Conservation (phyloP, 768 basidiomycete species). For the Tubosaeta sp. region DNA sequence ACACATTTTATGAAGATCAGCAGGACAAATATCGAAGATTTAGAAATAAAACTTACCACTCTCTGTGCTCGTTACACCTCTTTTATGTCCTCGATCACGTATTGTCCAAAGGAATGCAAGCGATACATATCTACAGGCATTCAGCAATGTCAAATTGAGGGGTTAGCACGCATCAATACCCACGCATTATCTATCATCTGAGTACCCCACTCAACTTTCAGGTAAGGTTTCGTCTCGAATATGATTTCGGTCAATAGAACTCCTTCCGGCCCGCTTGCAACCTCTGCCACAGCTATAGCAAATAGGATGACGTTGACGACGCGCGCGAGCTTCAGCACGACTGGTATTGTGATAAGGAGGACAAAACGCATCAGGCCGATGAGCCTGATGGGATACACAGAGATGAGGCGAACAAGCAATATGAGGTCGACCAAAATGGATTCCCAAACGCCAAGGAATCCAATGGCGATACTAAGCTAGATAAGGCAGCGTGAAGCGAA, state of each 20-base stretch:
- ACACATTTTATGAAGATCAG: neutral
- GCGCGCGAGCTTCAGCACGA: slow-evolving; percentile 23
- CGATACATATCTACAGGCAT: slow-evolving; percentile 7
- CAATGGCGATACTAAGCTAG: slow-evolving; percentile 16
- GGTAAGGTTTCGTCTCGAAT: slow-evolving; percentile 18
- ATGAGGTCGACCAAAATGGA: slow-evolving; percentile 24
- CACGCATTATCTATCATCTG: slow-evolving; percentile 29
- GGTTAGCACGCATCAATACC: neutral
- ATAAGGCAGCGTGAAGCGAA: neutral
- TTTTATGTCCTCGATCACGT: neutral
- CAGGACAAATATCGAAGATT: neutral
- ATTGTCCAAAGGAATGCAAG: slow-evolving; percentile 12
- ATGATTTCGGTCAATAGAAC: neutral
- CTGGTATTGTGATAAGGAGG: slow-evolving; percentile 10
- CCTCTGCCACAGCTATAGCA: slow-evolving; percentile 10
- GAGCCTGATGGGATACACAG: slow-evolving; percentile 18
- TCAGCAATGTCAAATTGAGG: neutral
- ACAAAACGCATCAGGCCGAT: slow-evolving; percentile 6
- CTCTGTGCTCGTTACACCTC: neutral
- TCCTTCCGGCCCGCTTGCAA: slow-evolving; percentile 6
- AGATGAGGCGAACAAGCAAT: slow-evolving; percentile 20
- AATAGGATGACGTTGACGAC: slow-evolving; percentile 22
- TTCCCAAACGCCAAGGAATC: slow-evolving; percentile 20
- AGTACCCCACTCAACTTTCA: slow-evolving; percentile 30
- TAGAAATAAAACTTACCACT: neutral